Evolutionary conservation across 345 rosid genomes (phyloP).

Genomic region (Aquilaria yunnanensis): DNA sequence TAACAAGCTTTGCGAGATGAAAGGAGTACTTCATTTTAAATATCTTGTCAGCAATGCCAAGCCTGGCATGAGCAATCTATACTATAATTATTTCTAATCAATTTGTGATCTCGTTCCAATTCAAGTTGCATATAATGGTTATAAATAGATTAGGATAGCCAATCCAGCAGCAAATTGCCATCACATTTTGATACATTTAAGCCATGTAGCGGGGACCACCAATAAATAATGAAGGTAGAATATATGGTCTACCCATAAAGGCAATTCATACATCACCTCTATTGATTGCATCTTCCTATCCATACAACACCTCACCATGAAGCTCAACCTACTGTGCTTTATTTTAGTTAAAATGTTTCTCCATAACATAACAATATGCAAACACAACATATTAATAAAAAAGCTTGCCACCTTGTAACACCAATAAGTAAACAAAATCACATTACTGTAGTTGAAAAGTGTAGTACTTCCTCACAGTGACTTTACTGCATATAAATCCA

Average conservation of each 20-base stretch:
- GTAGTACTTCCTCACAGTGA: too few species aligned
- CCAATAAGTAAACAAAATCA: too few species aligned
- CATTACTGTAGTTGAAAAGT: too few species aligned
- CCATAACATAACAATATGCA: too few species aligned
- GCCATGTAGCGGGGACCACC: constrained; percentile 8
- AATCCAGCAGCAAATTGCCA: neutral
- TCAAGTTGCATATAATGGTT: neutral
- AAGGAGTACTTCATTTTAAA: neutral
- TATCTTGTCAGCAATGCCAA: neutral
- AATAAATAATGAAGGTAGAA: constrained; percentile 2
- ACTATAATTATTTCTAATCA: neutral
- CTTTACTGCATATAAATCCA: too few species aligned
- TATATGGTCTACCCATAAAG: neutral
- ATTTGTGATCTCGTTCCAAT: neutral
- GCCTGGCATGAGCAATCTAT: neutral
- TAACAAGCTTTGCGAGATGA: too few species aligned
- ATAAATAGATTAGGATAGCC: constrained; percentile 4
- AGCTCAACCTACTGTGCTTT: too few species aligned
- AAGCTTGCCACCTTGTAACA: too few species aligned
- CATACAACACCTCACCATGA: too few species aligned
- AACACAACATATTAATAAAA: too few species aligned
- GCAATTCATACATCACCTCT: neutral
- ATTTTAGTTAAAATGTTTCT: too few species aligned
- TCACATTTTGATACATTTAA: constrained; percentile 6
- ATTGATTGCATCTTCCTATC: constrained; percentile 1